Percentiles rank a stretch among this genome's conserved stretches.
These are phyloP conservation scores for Saksenaea vasiformis DNA, from an alignment of 371 early-diverging fungal genomes.

Conservation along the genomic window DNA sequence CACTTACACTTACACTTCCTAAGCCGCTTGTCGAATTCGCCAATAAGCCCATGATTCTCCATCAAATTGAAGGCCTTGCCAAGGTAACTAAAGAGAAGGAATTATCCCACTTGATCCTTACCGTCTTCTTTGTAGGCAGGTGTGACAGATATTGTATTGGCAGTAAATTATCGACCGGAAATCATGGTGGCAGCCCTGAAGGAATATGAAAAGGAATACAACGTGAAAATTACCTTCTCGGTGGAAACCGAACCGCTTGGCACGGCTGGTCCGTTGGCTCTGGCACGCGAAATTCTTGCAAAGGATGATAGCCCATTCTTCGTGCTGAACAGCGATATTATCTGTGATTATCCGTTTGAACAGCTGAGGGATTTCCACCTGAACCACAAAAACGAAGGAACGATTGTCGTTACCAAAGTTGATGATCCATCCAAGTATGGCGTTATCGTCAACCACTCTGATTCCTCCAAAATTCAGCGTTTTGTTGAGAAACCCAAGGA, in stretches of 20 bases:
- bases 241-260: constrained; percentile 98
- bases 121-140: constrained; percentile 71
- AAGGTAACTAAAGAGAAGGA: constrained; percentile 60
- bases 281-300: constrained; percentile 89
- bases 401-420: constrained; percentile 94
- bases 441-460: constrained; percentile 83
- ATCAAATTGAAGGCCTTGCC: constrained; percentile 97
- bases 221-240: constrained; percentile 94
- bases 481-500: constrained; percentile 99
- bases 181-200: constrained; percentile 87
- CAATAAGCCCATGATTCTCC: constrained; percentile 99
- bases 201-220: constrained; percentile 85
- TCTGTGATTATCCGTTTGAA: constrained; percentile 97
- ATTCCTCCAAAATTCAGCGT: constrained; percentile 72
- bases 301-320: constrained; percentile 95
- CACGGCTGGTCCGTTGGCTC: constrained; percentile 96
- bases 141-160: constrained; percentile 96
- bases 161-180: constrained; percentile 98
- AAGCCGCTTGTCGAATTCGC: constrained; percentile 99
- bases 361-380: constrained; percentile 86
- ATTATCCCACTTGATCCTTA: not conserved
- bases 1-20: constrained; percentile 97
- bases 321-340: constrained; percentile 99
- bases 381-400: constrained; percentile 90
- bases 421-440: constrained; percentile 99